Evolutionary conservation across 805 yeast genomes (phyloP), one percentile per base, ranked within the genome.

Genomic region (Saturnispora serradocipensis): DNA sequence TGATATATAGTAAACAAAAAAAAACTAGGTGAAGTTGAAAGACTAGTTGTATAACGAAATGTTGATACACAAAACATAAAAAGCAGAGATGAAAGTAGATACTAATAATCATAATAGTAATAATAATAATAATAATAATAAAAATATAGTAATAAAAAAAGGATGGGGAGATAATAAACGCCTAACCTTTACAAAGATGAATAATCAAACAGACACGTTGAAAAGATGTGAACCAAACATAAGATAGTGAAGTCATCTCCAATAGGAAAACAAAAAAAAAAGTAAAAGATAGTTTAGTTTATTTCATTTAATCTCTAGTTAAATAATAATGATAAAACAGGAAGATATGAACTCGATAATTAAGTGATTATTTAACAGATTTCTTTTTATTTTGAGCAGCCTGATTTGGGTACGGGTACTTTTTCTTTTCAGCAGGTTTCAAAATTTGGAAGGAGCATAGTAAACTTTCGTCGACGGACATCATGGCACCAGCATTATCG

Each of bases 401-500:
- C 49, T 30, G 44, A 36, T 45, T 39, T 24, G 47, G 52, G 18
- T 49, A 49, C 11, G 51, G 62, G 57, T 77, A 82, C 69, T 86
- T 85, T 72, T 88, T 88, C 79, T 91, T 91, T 69, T 93, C 98
- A 49, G 99, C 97, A 30, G 99, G 99, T 72, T 93, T 93, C 69
- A 91, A 80, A 64, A 91, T 93, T 71, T 86, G 93, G 82, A 91
- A 91, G 16, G 97, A 90, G 75, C 99, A 91, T 63, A 91, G 76
- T 64, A 91, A 78, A 69, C 91, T 84, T 72, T 93, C 98, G 70
- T 93, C 98, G 53, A 91, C 98, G 64, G 95, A 82, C 99, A 91
- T 91, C 98, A 93, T 93, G 42, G 99, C 99, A 65, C 98, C 99
- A 2, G 98, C 97, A 66, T 91, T 91, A 71, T 91, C 99, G 67